Conservation (phyloP, 257 asterid genomes). For the Fraxinus quadrangulata region DNA sequence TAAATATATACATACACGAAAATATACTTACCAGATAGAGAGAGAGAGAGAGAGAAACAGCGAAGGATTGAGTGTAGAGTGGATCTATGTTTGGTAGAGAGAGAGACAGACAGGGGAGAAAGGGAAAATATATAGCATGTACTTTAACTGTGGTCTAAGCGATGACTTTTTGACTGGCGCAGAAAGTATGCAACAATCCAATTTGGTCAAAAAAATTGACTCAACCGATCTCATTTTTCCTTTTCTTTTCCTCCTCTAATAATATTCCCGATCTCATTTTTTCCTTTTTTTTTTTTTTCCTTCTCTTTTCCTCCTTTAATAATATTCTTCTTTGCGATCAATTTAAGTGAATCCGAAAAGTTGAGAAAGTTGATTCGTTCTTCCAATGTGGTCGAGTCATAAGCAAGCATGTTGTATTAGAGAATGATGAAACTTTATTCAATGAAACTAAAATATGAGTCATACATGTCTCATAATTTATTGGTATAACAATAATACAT, state of each 20-base stretch:
- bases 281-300: background rate
- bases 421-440: too few relatives aligned
- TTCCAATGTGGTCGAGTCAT: too few relatives aligned
- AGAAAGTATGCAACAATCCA: conserved; percentile 4
- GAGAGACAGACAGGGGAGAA: background rate
- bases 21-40: conserved; percentile 10
- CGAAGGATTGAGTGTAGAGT: background rate
- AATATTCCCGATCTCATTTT: background rate
- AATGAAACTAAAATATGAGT: too few relatives aligned
- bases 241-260: background rate
- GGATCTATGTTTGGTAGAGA: conserved; percentile 2
- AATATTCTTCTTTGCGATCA: background rate
- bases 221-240: background rate
- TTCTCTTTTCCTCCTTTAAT: background rate
- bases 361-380: too few relatives aligned
- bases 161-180: conserved; percentile 7
- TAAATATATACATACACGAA: background rate
- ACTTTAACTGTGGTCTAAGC: conserved; percentile 11
- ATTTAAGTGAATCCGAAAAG: too few relatives aligned
- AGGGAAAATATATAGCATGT: background rate
- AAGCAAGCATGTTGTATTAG: too few relatives aligned
- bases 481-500: too few relatives aligned
- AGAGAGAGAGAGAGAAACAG: conserved; percentile 18
- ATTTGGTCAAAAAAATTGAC: conserved; percentile 1
- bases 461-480: too few relatives aligned